Evolutionary conservation across 257 asterid species (phyloP).

Genomic region (Hygrophila difformis): DNA sequence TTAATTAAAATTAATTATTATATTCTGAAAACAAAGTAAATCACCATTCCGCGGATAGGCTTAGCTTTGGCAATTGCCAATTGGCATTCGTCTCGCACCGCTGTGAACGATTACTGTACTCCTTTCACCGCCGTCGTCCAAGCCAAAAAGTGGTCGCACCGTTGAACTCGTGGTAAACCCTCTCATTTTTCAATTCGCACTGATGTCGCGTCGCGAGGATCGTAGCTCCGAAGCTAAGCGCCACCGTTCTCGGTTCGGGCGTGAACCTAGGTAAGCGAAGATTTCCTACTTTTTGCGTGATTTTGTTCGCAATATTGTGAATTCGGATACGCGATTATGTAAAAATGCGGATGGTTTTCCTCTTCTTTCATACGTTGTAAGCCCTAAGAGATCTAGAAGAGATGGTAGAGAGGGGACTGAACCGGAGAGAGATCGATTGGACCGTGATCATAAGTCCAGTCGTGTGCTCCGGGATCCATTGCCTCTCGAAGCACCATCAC

Average conservation of each 20-base stretch:
- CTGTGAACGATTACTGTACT: slow-evolving; percentile 15
- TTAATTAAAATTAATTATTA: too few relatives aligned
- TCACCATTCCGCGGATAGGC: too few relatives aligned
- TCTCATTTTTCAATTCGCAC: background rate
- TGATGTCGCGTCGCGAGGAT: slow-evolving; percentile 70
- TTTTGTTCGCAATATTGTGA: background rate
- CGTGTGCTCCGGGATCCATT: slow-evolving; percentile 43
- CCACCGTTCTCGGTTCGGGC: slow-evolving; percentile 67
- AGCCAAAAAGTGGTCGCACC: slow-evolving; percentile 18
- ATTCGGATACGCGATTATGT: background rate
- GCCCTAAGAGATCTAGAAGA: slow-evolving; percentile 85
- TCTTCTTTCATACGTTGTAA: slow-evolving; percentile 18
- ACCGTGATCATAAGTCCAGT: slow-evolving; percentile 34
- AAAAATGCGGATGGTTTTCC: slow-evolving; percentile 3
- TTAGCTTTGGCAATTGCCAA: too few relatives aligned
- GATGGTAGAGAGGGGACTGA: slow-evolving; percentile 43
- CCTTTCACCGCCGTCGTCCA: slow-evolving; percentile 17
- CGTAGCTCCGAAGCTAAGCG: slow-evolving; percentile 62
- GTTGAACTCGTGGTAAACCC: background rate
- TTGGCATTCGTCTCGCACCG: too few relatives aligned
- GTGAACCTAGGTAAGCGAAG: slow-evolving; percentile 67
- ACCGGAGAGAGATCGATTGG: slow-evolving; percentile 31
- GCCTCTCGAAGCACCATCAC: slow-evolving; percentile 44
- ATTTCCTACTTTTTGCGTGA: background rate
- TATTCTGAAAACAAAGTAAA: too few relatives aligned